Percentiles rank a stretch among this genome's conserved stretches.
phyloP scores from a whole-genome alignment of 2,329 filamentous ascomycete species.

The Shiraia bambusicola region DNA sequence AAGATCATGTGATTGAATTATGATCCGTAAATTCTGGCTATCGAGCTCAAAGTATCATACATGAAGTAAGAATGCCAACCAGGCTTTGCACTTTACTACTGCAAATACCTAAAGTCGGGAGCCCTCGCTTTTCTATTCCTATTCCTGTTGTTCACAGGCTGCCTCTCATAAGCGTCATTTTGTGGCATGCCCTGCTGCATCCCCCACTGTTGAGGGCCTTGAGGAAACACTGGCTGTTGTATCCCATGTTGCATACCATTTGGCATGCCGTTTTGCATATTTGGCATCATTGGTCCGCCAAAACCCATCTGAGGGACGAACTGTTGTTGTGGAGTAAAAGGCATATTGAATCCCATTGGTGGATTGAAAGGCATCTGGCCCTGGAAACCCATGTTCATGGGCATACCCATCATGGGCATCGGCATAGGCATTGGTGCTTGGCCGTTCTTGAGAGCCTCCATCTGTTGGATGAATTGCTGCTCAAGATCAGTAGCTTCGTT shows the following conservation, averaged over 20 bases:
- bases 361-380: constrained; percentile 23
- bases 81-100: not conserved
- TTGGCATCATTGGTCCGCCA: constrained; percentile 11
- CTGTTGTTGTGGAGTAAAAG: constrained; percentile 4
- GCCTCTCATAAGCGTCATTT: constrained; percentile 84
- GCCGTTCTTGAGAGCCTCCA: constrained; percentile 47
- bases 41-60: too few relatives aligned
- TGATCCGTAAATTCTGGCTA: too few relatives aligned
- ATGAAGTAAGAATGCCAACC: too few relatives aligned
- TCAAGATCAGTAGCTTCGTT: constrained; percentile 50
- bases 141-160: constrained; percentile 91
- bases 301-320: constrained; percentile 6
- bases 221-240: constrained; percentile 9
- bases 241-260: constrained; percentile 11
- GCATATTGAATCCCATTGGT: constrained; percentile 14
- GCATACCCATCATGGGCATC: constrained; percentile 11
- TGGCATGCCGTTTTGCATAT: constrained; percentile 5
- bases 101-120: constrained; percentile 64
- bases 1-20: not conserved
- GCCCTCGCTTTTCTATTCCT: constrained; percentile 77
- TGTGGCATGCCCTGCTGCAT: constrained; percentile 54
- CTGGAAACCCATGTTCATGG: constrained; percentile 13
- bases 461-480: constrained; percentile 48
- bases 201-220: constrained; percentile 53
- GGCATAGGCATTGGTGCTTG: constrained; percentile 40